Evolutionary conservation across 2,329 filamentous ascomycete genomes (phyloP).

Genomic region (Albifimbria verrucaria): DNA sequence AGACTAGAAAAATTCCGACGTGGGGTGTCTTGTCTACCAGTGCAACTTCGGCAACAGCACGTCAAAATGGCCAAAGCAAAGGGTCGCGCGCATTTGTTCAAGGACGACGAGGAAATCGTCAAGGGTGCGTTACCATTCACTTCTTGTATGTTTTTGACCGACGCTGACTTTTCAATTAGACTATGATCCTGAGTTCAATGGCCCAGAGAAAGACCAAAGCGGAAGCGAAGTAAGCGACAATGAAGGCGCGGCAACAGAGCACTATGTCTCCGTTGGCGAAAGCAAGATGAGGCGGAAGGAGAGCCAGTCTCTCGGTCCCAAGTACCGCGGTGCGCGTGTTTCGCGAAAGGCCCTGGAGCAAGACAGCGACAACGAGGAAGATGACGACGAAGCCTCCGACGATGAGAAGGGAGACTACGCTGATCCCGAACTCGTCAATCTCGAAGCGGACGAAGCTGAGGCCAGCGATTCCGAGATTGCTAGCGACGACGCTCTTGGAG

Average conservation of each 20-base stretch:
- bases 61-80: conserved; percentile 48
- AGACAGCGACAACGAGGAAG: conserved; percentile 49
- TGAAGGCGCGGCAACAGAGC: conserved; percentile 69
- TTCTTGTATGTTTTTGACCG: background rate
- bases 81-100: conserved; percentile 57
- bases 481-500: conserved; percentile 70
- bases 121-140: conserved; percentile 48
- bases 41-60: conserved; percentile 13
- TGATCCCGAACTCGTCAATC: conserved; percentile 53
- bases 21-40: conserved; percentile 20
- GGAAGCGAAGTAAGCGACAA: conserved; percentile 48
- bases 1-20: conserved; percentile 28
- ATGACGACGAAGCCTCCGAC: conserved; percentile 36
- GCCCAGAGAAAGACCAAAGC: conserved; percentile 47
- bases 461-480: conserved; percentile 60
- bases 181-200: conserved; percentile 74
- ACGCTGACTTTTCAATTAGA: conserved; percentile 47
- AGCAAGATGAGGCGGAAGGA: conserved; percentile 78
- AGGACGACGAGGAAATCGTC: conserved; percentile 58
- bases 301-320: conserved; percentile 65
- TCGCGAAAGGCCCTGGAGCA: conserved; percentile 65
- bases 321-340: conserved; percentile 76
- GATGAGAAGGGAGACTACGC: conserved; percentile 50
- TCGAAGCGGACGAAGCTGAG: conserved; percentile 46
- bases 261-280: conserved; percentile 81